phyloP scores from a whole-genome alignment of 306 rosid genomes.

The Medicago lupulina region DNA sequence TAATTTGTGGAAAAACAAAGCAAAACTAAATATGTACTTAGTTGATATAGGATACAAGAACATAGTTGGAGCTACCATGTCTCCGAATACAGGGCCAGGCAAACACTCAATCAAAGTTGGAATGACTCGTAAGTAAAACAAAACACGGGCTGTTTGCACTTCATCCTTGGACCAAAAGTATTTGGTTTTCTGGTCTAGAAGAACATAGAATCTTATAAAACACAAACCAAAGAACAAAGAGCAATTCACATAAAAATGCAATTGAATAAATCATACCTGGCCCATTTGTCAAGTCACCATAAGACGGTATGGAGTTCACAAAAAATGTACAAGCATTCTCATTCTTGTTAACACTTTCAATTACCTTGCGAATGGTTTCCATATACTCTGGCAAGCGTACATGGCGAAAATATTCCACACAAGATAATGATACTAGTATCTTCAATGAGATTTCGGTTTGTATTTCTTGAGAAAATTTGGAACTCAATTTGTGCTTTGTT shows the following conservation, averaged over 20 bases:
- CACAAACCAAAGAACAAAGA: neutral
- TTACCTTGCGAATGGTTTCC: slow-evolving; percentile 84
- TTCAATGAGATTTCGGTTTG: slow-evolving; percentile 60
- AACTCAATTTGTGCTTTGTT: slow-evolving; percentile 71
- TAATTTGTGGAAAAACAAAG: neutral
- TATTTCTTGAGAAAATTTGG: slow-evolving; percentile 58
- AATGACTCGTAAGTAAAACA: slow-evolving; percentile 81
- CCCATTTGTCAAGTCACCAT: slow-evolving; percentile 67
- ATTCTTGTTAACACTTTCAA: slow-evolving; percentile 77
- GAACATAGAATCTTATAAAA: slow-evolving; percentile 24
- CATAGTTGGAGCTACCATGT: slow-evolving; percentile 73
- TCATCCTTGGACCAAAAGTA: slow-evolving; percentile 81
- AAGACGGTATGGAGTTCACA: slow-evolving; percentile 78
- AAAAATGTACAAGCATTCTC: slow-evolving; percentile 69
- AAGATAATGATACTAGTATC: slow-evolving; percentile 83
- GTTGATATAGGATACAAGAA: slow-evolving; percentile 82
- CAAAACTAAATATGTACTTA: neutral
- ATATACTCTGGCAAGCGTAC: slow-evolving; percentile 90
- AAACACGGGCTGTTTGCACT: slow-evolving; percentile 87
- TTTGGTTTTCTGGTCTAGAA: slow-evolving; percentile 51
- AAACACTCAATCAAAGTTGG: slow-evolving; percentile 77
- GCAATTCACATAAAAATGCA: slow-evolving; percentile 17
- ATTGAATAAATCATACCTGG: slow-evolving; percentile 58
- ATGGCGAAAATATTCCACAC: slow-evolving; percentile 86
- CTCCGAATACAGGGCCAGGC: slow-evolving; percentile 66